Conservation (phyloP, 805 yeast genomes). For the Pichia paraexigua region DNA sequence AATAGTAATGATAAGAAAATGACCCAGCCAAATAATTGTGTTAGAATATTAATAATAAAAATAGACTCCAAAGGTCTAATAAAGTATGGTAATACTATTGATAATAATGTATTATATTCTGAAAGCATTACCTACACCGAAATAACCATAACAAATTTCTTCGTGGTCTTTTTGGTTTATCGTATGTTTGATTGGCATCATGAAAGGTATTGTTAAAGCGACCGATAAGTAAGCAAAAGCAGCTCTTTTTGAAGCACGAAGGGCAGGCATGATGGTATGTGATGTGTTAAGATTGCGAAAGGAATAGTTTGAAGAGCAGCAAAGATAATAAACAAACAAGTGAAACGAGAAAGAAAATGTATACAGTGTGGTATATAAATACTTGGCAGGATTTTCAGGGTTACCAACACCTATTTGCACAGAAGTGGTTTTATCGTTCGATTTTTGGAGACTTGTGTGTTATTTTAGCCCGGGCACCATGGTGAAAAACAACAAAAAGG, state of each 20-base stretch:
- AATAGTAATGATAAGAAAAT: neutral
- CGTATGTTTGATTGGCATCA: conserved; percentile 27
- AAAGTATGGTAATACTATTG: neutral
- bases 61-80: neutral
- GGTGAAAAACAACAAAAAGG: too few species aligned
- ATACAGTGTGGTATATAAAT: neutral
- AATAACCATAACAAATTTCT: conserved; percentile 20
- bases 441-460: neutral
- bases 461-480: neutral
- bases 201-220: conserved; percentile 30
- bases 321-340: neutral
- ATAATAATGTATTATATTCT: conserved; percentile 17
- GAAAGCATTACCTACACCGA: conserved; percentile 26
- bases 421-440: neutral
- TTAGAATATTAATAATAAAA: neutral
- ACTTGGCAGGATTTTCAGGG: too few species aligned
- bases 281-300: too few species aligned
- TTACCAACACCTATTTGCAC: too few species aligned
- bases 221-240: conserved; percentile 27
- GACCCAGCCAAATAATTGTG: neutral
- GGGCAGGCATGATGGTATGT: neutral
- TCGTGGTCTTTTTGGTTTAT: conserved; percentile 13
- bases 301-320: neutral
- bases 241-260: conserved; percentile 12
- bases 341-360: too few species aligned